These are phyloP conservation scores for Phaffia australis DNA, from an alignment of 768 basidiomycete species.

Conservation along the genomic window DNA sequence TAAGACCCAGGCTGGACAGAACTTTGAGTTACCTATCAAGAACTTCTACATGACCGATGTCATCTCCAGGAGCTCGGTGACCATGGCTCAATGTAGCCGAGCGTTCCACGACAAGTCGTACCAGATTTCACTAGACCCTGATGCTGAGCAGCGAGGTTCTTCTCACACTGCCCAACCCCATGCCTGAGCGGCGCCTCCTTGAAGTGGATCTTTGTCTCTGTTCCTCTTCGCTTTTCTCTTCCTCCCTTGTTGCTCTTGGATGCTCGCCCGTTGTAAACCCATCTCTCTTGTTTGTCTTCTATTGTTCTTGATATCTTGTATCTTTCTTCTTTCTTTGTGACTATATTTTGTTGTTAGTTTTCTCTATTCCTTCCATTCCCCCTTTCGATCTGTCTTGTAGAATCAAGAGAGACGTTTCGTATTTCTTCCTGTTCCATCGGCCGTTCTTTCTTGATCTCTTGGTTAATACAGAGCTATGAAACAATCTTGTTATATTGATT, in stretches of 20 bases:
- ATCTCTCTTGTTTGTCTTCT: not conserved
- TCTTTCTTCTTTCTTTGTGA: not conserved
- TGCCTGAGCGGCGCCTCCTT: not conserved
- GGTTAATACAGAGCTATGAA: too few species aligned
- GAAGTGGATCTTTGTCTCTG: too few species aligned
- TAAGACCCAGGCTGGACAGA: slow-evolving; percentile 46
- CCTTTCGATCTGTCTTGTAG: not conserved
- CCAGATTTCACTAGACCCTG: slow-evolving; percentile 21
- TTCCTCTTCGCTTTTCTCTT: too few species aligned
- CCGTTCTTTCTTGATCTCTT: too few species aligned
- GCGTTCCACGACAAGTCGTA: slow-evolving; percentile 27
- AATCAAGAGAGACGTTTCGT: not conserved
- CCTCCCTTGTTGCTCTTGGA: not conserved
- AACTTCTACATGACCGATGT: slow-evolving; percentile 82
- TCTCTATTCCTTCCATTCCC: not conserved
- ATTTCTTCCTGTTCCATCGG: too few species aligned
- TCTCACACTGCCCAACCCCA: slow-evolving; percentile 1
- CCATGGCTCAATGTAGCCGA: slow-evolving; percentile 21
- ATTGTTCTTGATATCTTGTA: not conserved
- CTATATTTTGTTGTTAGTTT: not conserved
- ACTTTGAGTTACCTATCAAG: slow-evolving; percentile 66
- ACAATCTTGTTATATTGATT: too few species aligned
- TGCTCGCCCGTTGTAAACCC: not conserved
- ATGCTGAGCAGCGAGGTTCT: slow-evolving; percentile 18
- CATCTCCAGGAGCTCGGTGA: slow-evolving; percentile 11